Conservation (phyloP, 2,329 filamentous ascomycete species). For the Leptographium procerum region DNA sequence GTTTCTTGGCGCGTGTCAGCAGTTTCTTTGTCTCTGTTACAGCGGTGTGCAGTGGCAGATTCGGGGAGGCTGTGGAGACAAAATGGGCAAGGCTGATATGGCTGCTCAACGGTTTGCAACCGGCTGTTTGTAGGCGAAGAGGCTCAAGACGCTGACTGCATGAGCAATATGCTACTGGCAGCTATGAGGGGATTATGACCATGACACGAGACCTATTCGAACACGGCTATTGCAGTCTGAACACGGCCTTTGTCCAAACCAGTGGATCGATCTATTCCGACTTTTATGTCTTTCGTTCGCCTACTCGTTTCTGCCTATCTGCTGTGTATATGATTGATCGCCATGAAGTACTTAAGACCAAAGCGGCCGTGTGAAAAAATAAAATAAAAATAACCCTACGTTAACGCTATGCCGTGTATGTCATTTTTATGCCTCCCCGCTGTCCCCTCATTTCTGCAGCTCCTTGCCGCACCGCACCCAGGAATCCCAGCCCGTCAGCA, state of each 20-base stretch:
- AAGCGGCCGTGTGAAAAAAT: background rate
- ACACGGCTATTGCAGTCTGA: background rate
- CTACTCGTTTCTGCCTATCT: background rate
- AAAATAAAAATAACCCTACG: background rate
- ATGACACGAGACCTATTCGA: background rate
- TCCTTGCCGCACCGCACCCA: constrained; percentile 36
- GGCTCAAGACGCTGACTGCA: background rate
- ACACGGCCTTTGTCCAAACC: background rate
- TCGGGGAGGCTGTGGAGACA: background rate
- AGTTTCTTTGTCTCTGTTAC: too few relatives aligned
- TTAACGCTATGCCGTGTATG: background rate
- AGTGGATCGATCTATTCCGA: too few relatives aligned
- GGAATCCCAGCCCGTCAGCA: constrained; percentile 47
- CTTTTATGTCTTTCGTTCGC: too few relatives aligned
- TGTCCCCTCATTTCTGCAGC: background rate
- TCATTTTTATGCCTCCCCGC: background rate
- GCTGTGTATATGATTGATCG: background rate
- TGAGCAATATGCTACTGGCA: background rate
- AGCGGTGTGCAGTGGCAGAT: background rate
- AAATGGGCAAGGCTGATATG: background rate
- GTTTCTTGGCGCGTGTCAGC: too few relatives aligned
- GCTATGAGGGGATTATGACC: background rate
- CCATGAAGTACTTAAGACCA: too few relatives aligned
- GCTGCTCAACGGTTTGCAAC: background rate
- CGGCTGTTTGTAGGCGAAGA: background rate